A percentile compares a stretch with the other conserved stretches of the same genome.
These are phyloP conservation scores for Przewalskia tangutica DNA, from an alignment of 257 asterid genomes.

Conservation along the genomic window DNA sequence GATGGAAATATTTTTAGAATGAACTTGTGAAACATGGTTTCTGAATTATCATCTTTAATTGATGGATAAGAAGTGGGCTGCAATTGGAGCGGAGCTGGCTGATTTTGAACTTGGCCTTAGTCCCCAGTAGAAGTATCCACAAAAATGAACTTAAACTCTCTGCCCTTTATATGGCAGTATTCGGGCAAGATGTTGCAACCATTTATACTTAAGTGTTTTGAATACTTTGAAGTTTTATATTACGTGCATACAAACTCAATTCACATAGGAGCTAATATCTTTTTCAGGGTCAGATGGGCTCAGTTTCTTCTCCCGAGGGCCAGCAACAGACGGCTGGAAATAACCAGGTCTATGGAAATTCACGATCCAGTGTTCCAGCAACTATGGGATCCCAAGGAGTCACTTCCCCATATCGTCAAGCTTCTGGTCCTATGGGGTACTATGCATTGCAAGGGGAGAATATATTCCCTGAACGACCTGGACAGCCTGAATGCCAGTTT, in stretches of 20 bases:
- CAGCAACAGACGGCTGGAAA: slow-evolving; percentile 53
- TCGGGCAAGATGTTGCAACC: background rate
- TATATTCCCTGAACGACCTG: slow-evolving; percentile 93
- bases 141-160: background rate
- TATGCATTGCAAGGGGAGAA: slow-evolving; percentile 68
- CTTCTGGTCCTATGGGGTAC: slow-evolving; percentile 56
- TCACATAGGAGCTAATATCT: slow-evolving; percentile 5
- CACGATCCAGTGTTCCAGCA: slow-evolving; percentile 42
- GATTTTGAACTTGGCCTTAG: background rate
- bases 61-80: background rate
- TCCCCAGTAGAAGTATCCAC: background rate
- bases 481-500: slow-evolving; percentile 91
- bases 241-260: background rate
- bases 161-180: background rate
- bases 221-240: background rate
- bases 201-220: background rate
- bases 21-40: background rate
- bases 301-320: slow-evolving; percentile 64
- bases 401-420: slow-evolving; percentile 38
- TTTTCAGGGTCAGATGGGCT: slow-evolving; percentile 68
- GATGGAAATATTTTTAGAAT: background rate
- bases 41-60: background rate
- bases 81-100: background rate
- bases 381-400: slow-evolving; percentile 43
- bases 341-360: slow-evolving; percentile 37